Evolutionary conservation across 164 flowering plant species (phyloP).

Genomic region (Buxus sempervirens): DNA sequence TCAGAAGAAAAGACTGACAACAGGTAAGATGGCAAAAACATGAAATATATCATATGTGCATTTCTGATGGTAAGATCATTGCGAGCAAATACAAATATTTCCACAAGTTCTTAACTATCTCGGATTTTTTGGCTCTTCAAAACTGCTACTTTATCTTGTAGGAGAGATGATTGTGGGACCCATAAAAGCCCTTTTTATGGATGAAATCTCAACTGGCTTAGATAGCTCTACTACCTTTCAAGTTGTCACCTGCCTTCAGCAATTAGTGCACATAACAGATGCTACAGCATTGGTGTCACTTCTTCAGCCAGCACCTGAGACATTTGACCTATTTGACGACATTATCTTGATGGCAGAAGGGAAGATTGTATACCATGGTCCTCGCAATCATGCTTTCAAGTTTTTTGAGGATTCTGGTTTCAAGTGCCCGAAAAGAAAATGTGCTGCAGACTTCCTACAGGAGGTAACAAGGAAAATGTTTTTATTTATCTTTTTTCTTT

Average conservation of each 20-base stretch:
- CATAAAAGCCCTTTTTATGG: slow-evolving; percentile 62
- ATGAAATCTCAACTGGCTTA: slow-evolving; percentile 73
- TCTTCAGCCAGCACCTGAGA: slow-evolving; percentile 76
- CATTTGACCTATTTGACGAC: slow-evolving; percentile 74
- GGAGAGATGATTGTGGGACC: slow-evolving; percentile 84
- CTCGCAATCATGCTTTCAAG: slow-evolving; percentile 32
- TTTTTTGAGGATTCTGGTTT: slow-evolving; percentile 60
- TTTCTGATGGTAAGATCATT: background rate
- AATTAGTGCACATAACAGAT: slow-evolving; percentile 58
- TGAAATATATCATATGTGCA: background rate
- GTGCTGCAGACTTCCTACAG: slow-evolving; percentile 65
- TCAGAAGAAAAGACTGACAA: slow-evolving; percentile 62
- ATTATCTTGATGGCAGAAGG: slow-evolving; percentile 68
- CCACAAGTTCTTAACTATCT: no score
- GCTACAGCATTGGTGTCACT: slow-evolving; percentile 54
- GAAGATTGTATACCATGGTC: slow-evolving; percentile 68
- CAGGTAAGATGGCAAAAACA: slow-evolving; percentile 35
- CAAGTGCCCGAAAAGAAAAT: slow-evolving; percentile 67
- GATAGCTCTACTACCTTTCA: slow-evolving; percentile 78
- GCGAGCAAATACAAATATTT: background rate
- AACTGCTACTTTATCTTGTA: slow-evolving; percentile 11
- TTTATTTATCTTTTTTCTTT: background rate
- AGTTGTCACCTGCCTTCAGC: slow-evolving; percentile 52
- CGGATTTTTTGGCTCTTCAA: no score
- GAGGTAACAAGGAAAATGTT: slow-evolving; percentile 32